Conservation (phyloP, 2,329 filamentous ascomycete species). For the Ascochyta viciae-villosae region DNA sequence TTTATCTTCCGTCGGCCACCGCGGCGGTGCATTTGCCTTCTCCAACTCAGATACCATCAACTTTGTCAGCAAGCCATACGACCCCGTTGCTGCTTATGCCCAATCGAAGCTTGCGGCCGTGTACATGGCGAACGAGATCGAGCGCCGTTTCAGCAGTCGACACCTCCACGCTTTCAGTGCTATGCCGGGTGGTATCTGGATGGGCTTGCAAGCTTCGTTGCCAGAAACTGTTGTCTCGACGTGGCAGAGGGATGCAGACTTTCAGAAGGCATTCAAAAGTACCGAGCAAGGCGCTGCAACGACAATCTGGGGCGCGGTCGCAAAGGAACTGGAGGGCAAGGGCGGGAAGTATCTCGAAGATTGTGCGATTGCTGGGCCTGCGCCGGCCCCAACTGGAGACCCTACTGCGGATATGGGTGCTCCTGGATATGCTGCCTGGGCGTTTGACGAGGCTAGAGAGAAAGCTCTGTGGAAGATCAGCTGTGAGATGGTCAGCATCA, state of each 20-base stretch:
- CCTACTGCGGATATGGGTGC: not conserved
- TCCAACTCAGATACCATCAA: not conserved
- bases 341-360: not conserved
- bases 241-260: conserved; percentile 10
- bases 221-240: conserved; percentile 7
- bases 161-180: conserved; percentile 56
- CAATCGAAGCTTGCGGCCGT: conserved; percentile 61
- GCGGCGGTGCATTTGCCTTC: not conserved
- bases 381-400: not conserved
- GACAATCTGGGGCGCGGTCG: conserved; percentile 43
- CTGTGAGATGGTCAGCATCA: not conserved
- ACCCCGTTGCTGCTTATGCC: conserved; percentile 48
- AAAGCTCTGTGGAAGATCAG: not conserved
- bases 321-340: conserved; percentile 48
- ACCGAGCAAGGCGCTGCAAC: conserved; percentile 50
- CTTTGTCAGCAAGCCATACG: not conserved
- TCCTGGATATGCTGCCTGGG: not conserved
- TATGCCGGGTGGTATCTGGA: conserved; percentile 58
- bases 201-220: conserved; percentile 28
- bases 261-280: conserved; percentile 22
- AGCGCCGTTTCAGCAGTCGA: conserved; percentile 54
- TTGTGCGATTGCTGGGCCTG: not conserved
- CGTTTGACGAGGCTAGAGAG: not conserved
- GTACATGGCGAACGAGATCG: conserved; percentile 60
- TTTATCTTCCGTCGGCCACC: conserved; percentile 51